A percentile compares a stretch with the other conserved stretches of the same genome.
Evolutionary conservation across 495 filamentous ascomycete species (phyloP).

Genomic region (Ascodesmis nigricans): DNA sequence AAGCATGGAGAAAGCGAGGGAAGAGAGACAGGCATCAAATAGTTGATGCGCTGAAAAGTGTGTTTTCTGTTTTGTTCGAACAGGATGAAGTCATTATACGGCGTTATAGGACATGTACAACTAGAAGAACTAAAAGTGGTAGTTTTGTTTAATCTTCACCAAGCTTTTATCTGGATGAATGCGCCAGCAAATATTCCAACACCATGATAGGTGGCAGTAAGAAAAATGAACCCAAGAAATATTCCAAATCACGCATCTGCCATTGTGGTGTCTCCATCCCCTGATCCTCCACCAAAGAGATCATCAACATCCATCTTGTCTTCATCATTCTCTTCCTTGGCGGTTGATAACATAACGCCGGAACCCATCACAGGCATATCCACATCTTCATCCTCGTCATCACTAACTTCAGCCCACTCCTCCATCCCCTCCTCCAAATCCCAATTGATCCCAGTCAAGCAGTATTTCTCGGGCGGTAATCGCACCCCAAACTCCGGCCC

Average conservation of each 20-base stretch:
- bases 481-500: slow-evolving; percentile 60
- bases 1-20: slow-evolving; percentile 22
- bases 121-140: no score
- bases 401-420: slow-evolving; percentile 23
- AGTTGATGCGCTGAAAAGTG: not conserved
- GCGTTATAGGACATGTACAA: no score
- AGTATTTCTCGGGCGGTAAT: slow-evolving; percentile 77
- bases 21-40: slow-evolving; percentile 3
- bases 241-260: slow-evolving; percentile 14
- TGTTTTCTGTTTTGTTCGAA: slow-evolving; percentile 1
- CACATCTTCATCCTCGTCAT: slow-evolving; percentile 22
- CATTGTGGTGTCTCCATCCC: slow-evolving; percentile 17
- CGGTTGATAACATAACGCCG: slow-evolving; percentile 4
- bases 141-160: no score
- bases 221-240: slow-evolving; percentile 2
- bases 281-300: slow-evolving; percentile 21
- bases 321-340: slow-evolving; percentile 15
- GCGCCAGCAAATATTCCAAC: no score
- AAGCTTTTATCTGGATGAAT: no score
- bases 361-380: slow-evolving; percentile 7
- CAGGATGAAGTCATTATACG: no score
- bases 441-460: slow-evolving; percentile 70
- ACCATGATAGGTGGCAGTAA: no score
- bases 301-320: slow-evolving; percentile 29
- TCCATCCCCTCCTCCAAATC: slow-evolving; percentile 30